Evolutionary conservation across 495 filamentous ascomycete genomes (phyloP).

Genomic region (Penicillium psychrofluorescens): DNA sequence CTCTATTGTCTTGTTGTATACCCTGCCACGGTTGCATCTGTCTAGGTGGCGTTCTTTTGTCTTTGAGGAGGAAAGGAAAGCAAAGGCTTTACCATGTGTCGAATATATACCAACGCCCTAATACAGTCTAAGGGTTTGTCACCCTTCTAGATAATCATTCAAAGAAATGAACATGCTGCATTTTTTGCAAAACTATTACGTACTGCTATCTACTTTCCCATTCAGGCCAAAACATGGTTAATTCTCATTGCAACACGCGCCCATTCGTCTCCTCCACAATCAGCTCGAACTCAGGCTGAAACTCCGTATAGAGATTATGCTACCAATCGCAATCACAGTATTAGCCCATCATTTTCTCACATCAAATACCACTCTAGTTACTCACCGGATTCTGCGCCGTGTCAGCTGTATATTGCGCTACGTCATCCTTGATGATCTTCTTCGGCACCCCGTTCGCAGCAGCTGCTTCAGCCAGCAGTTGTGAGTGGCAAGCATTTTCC

Average conservation of each 20-base stretch:
- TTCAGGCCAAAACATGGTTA: too few relatives aligned
- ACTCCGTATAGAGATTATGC: constrained; percentile 41
- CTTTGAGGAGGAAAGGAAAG: constrained; percentile 12
- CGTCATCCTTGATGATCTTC: constrained; percentile 40
- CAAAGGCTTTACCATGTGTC: too few relatives aligned
- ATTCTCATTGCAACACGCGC: constrained; percentile 23
- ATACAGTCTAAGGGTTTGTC: background rate
- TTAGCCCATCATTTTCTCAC: background rate
- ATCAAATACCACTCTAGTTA: background rate
- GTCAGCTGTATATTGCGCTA: constrained; percentile 32
- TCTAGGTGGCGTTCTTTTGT: constrained; percentile 33
- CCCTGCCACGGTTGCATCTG: constrained; percentile 29
- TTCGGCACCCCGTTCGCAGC: constrained; percentile 49
- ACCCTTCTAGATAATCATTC: background rate
- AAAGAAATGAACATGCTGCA: background rate
- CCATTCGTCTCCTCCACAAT: constrained; percentile 40
- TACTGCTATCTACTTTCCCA: too few relatives aligned
- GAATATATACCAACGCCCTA: constrained; percentile 8
- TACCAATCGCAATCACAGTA: constrained; percentile 5
- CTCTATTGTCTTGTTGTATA: constrained; percentile 21
- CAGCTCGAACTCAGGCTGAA: constrained; percentile 39
- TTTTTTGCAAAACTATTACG: background rate
- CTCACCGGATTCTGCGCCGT: constrained; percentile 34
- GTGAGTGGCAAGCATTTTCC: constrained; percentile 59
- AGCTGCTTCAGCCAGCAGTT: constrained; percentile 59